Base-by-base conservation (phyloP, 179 eudicot species). In the Heliamphora pulchella region DNA sequence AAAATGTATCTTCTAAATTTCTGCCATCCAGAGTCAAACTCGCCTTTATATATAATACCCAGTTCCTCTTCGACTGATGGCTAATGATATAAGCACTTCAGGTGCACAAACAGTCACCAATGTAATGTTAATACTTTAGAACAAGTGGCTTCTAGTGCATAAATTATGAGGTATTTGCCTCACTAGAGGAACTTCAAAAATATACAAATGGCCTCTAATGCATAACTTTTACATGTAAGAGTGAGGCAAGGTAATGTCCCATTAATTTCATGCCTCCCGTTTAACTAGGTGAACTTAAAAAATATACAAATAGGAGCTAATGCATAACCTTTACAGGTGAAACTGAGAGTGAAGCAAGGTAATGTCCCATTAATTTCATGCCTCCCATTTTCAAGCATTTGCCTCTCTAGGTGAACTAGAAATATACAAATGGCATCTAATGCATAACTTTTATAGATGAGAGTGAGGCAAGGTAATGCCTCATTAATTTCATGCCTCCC, bases 191-290 rank as follows among this genome's bases (percentile, higher is more conserved):
- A 51, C n/a, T 50, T 50, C 61, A 73, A 9, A 31, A 73, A 54
- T 54, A 22, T 73, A 3, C 20, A 54, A 47, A 73, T 51, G 47
- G 13, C 8, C 5, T 51, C 43, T 13, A 20, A 73, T 73, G 62
- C 77, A 73, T 22, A 3, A 54, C 44, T 73, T 9, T 7, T 18
- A 3, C 5, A 72, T 15, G 9, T 48, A 41, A 18, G 71, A 41
- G 39, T 31, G 39, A 31, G 39, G 39, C 71, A 67, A 51, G 3
- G 47, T 10, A 41, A 41, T 64, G 43, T 64, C 68, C 68, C 6
- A 47, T 48, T n/a, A 71, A 71, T 48, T 71, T 48, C 75, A 71
- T 71, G 75, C 75, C 3, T 71, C 74, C 75, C n/a, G 7, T 0
- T 14, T 10, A 31, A 44, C 50, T 17, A 20, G 8, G 54, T 71